Percentiles rank a stretch among this genome's conserved stretches.
Evolutionary conservation across 352 stramenopile species (phyloP).

Genomic region (Detonula confervacea): DNA sequence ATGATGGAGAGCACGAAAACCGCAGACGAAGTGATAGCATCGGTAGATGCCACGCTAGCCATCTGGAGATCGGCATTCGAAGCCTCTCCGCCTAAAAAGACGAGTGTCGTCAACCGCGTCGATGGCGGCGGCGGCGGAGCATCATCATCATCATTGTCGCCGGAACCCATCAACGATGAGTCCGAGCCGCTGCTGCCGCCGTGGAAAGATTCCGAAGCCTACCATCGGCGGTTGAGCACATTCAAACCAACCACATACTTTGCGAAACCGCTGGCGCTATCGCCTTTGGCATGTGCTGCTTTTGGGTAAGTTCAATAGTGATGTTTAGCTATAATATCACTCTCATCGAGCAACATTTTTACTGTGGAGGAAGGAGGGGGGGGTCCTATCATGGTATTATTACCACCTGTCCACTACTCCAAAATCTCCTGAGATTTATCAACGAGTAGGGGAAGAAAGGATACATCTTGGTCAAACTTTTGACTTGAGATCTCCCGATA

Average conservation of each 20-base stretch:
- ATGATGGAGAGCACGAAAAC: constrained; percentile 4
- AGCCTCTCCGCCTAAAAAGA: not conserved
- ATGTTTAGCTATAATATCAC: not conserved
- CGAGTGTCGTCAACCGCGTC: not conserved
- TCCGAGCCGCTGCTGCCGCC: not conserved
- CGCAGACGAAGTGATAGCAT: constrained; percentile 37
- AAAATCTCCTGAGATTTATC: constrained; percentile 6
- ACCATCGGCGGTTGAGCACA: constrained; percentile 56
- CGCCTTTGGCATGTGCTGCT: constrained; percentile 66
- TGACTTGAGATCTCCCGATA: constrained; percentile 36
- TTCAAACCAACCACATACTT: constrained; percentile 69
- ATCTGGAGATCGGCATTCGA: constrained; percentile 28
- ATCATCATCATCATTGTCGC: not conserved
- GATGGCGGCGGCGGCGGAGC: not conserved
- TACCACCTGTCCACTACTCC: constrained; percentile 1
- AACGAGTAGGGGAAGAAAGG: not conserved
- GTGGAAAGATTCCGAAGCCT: constrained; percentile 26
- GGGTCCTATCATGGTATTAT: too few species aligned
- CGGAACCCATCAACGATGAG: not conserved
- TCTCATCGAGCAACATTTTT: constrained; percentile 19
- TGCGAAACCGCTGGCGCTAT: constrained; percentile 68
- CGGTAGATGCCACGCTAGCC: constrained; percentile 32
- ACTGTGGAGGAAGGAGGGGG: not conserved
- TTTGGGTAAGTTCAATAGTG: constrained; percentile 81
- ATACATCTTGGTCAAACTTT: not conserved